These are phyloP conservation scores for Neonothopanus nambi DNA, from an alignment of 1,284 basidiomycete species.

Conservation along the genomic window DNA sequence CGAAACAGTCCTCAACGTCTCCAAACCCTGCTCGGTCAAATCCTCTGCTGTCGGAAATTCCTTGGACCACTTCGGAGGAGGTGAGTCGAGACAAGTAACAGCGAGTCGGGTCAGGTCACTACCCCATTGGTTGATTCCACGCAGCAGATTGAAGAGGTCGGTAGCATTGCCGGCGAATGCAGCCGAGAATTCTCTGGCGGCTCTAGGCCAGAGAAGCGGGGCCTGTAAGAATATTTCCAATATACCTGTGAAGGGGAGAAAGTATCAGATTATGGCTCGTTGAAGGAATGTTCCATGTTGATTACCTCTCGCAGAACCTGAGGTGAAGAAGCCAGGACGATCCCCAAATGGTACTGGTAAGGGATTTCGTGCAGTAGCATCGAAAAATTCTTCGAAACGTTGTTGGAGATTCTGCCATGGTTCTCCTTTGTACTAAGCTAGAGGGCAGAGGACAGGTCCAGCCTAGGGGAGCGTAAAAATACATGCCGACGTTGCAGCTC, in stretches of 20 bases:
- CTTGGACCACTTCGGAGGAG: conserved; percentile 8
- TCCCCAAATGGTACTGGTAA: conserved; percentile 29
- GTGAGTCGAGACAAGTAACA: conserved; percentile 26
- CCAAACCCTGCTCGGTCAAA: conserved; percentile 21
- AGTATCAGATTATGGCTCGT: not conserved
- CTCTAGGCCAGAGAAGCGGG: conserved; percentile 13
- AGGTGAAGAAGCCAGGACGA: conserved; percentile 34
- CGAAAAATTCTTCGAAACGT: conserved; percentile 35
- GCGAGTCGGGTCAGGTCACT: conserved; percentile 20
- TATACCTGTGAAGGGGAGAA: conserved; percentile 5
- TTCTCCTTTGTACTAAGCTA: conserved; percentile 27
- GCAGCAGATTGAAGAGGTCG: conserved; percentile 18
- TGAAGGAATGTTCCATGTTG: not conserved
- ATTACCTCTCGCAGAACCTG: conserved; percentile 32
- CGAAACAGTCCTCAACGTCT: conserved; percentile 19
- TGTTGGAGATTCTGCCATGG: conserved; percentile 26
- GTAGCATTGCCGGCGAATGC: conserved; percentile 24
- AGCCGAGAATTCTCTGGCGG: conserved; percentile 16
- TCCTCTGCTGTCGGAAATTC: conserved; percentile 22
- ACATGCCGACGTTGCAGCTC: not conserved
- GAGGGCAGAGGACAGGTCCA: conserved; percentile 30
- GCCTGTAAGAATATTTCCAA: conserved; percentile 16
- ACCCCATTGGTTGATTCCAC: not conserved
- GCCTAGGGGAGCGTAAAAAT: conserved; percentile 21
- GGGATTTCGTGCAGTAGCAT: conserved; percentile 31